Evolutionary conservation across 441 rosid species (phyloP).

Genomic region (Capsella rubella): DNA sequence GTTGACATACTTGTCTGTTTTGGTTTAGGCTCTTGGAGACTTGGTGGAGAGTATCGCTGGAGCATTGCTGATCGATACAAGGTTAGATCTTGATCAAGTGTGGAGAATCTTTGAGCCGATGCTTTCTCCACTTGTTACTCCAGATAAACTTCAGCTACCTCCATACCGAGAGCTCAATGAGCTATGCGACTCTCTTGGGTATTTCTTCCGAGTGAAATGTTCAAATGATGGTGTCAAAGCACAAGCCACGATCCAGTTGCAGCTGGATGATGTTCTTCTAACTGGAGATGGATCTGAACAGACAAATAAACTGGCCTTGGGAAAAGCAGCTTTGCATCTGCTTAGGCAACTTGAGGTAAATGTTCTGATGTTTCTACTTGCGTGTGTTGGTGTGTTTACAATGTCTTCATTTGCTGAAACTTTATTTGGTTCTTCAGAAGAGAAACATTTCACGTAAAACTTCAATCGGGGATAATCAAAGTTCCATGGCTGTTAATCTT

Average conservation of each 20-base stretch:
- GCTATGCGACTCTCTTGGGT: slow-evolving; percentile 86
- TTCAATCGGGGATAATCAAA: slow-evolving; percentile 49
- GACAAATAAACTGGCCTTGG: slow-evolving; percentile 73
- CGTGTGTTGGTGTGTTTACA: neutral
- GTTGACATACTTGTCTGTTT: slow-evolving; percentile 13
- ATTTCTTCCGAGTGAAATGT: slow-evolving; percentile 59
- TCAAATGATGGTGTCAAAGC: slow-evolving; percentile 56
- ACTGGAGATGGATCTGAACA: slow-evolving; percentile 70
- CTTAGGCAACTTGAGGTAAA: slow-evolving; percentile 85
- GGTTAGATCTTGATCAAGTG: slow-evolving; percentile 70
- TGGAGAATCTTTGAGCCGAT: slow-evolving; percentile 86
- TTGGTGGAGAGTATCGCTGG: slow-evolving; percentile 93
- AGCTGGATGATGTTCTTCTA: slow-evolving; percentile 69
- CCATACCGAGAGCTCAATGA: slow-evolving; percentile 78
- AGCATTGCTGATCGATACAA: slow-evolving; percentile 78
- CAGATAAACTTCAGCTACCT: slow-evolving; percentile 81
- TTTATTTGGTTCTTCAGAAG: slow-evolving; percentile 48
- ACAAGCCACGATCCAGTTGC: slow-evolving; percentile 68
- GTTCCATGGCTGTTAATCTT: slow-evolving; percentile 39
- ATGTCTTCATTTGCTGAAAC: slow-evolving; percentile 20
- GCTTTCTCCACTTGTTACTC: slow-evolving; percentile 86
- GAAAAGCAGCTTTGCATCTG: slow-evolving; percentile 79
- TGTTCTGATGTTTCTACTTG: slow-evolving; percentile 16
- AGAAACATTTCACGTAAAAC: slow-evolving; percentile 60
- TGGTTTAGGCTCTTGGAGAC: slow-evolving; percentile 88